phyloP scores from a whole-genome alignment of 257 asterid species.

The Solanum tacnaense region DNA sequence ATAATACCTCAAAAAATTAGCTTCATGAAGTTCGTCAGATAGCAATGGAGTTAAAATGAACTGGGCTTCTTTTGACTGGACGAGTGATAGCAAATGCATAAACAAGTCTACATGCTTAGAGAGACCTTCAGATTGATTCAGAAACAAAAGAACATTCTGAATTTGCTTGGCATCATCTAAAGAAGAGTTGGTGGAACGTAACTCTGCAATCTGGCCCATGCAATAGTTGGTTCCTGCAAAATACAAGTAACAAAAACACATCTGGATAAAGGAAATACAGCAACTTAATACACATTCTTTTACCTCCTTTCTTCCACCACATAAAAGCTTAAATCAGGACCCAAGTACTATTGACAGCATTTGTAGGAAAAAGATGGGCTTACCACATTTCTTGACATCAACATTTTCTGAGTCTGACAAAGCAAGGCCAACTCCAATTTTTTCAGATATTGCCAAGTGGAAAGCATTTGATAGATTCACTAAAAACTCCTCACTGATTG shows the following conservation, averaged over 20 bases:
- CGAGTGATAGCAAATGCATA: conserved; percentile 75
- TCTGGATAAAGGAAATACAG: background rate
- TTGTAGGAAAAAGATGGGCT: conserved; percentile 16
- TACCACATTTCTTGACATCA: conserved; percentile 71
- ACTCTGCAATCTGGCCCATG: conserved; percentile 66
- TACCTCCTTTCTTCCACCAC: background rate
- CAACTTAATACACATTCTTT: background rate
- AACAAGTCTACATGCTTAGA: conserved; percentile 73
- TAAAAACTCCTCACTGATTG: conserved; percentile 58
- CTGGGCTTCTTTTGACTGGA: conserved; percentile 49
- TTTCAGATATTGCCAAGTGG: conserved; percentile 53
- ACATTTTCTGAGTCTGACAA: conserved; percentile 63
- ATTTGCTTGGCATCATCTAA: conserved; percentile 54
- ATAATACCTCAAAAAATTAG: conserved; percentile 58
- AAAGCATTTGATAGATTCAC: conserved; percentile 57
- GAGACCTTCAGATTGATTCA: conserved; percentile 77
- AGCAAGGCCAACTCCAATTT: conserved; percentile 79
- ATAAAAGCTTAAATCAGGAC: background rate
- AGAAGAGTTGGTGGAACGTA: conserved; percentile 41
- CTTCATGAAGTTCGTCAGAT: conserved; percentile 49
- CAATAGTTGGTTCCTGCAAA: conserved; percentile 83
- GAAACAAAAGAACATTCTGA: conserved; percentile 63
- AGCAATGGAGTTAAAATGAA: conserved; percentile 67
- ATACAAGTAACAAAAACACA: background rate
- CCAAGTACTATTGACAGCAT: background rate